Evolutionary conservation across 2,329 filamentous ascomycete species (phyloP), one percentile per base, ranked within the genome.

Genomic region (Trematosphaeria pertusa): DNA sequence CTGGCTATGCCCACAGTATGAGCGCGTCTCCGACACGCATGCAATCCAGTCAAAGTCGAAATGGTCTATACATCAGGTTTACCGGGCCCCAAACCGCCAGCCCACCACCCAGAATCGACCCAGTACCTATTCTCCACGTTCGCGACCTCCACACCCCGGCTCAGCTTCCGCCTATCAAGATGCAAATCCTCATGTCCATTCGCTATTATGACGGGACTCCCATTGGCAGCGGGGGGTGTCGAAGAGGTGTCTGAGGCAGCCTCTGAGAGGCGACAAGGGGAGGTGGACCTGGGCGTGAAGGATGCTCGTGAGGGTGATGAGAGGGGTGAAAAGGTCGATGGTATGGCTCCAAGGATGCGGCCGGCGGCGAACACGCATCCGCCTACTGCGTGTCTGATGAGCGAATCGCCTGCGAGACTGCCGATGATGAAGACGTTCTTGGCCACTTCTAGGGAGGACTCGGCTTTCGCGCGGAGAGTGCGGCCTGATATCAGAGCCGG

Each of bases 371-470:
- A 81, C 6, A 81, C 77, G 54, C 82, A 84, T 4, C 81, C 79
- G 2, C 83, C 82, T 20, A 83, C 81, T 7, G 81, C 80, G 57
- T 84, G 83, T 1, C 82, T 73, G 19, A 86, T 79, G 3, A 86
- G 70, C 2, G 81, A 83, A 61, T 86, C 83, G 3, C 83, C 83
- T 0, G 82, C 82, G 38, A 86, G 58, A 52, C 81, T 84, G 9
- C 83, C 83, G 28, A 81, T 79, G 33, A 82, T 76, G 61, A 83
- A 84, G 21, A 85, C 72, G 33, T 76, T 67, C 1, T 66, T 72
- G 0, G 80, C 76, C 21, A 85, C 71, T 62, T 85, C 79, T 12
- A 84, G 67, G 35, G 79, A 75, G 6, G 72, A 65, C 40, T 81
- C 74, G 1, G 78, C 77, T 62, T 79, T 79, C n/a, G 71, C 60